These are phyloP conservation scores for Grigorovia transvaalensis DNA, from an alignment of 805 yeast genomes.

Conservation along the genomic window DNA sequence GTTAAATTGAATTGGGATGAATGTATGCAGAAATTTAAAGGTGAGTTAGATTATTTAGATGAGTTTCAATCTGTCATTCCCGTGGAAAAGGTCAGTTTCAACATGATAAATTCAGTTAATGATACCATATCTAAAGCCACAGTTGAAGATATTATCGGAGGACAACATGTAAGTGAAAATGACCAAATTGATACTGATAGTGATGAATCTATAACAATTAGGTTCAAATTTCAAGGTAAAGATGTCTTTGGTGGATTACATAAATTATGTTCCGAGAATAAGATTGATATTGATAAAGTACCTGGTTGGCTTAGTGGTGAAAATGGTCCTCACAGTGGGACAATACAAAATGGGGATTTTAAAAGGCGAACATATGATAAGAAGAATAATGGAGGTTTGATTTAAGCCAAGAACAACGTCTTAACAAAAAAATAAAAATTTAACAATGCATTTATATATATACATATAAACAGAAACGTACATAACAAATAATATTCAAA, in stretches of 20 bases:
- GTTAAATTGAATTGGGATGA: slow-evolving; percentile 32
- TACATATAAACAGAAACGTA: neutral
- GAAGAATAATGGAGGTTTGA: slow-evolving; percentile 14
- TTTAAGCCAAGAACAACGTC: slow-evolving; percentile 4
- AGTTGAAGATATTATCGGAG: neutral
- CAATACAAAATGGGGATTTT: slow-evolving; percentile 32
- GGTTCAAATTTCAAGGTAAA: slow-evolving; percentile 42
- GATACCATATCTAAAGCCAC: neutral
- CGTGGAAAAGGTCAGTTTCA: slow-evolving; percentile 41
- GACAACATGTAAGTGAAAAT: neutral
- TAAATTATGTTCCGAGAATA: slow-evolving; percentile 43
- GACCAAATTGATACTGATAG: neutral
- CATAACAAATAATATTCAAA: slow-evolving; percentile 7
- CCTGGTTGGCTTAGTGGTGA: slow-evolving; percentile 81
- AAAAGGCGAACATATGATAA: slow-evolving; percentile 4
- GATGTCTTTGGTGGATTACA: slow-evolving; percentile 76
- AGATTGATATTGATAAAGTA: slow-evolving; percentile 42
- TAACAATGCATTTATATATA: neutral
- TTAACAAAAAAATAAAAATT: neutral
- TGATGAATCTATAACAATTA: slow-evolving; percentile 18
- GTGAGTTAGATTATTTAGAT: slow-evolving; percentile 30
- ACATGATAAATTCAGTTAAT: slow-evolving; percentile 26
- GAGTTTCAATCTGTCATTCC: slow-evolving; percentile 43
- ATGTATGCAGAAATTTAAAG: slow-evolving; percentile 48
- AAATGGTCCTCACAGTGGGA: slow-evolving; percentile 46